Percentiles rank a stretch among this genome's conserved stretches.
Evolutionary conservation across 768 basidiomycete species (phyloP).

Genomic region (Clathrus columnatus): DNA sequence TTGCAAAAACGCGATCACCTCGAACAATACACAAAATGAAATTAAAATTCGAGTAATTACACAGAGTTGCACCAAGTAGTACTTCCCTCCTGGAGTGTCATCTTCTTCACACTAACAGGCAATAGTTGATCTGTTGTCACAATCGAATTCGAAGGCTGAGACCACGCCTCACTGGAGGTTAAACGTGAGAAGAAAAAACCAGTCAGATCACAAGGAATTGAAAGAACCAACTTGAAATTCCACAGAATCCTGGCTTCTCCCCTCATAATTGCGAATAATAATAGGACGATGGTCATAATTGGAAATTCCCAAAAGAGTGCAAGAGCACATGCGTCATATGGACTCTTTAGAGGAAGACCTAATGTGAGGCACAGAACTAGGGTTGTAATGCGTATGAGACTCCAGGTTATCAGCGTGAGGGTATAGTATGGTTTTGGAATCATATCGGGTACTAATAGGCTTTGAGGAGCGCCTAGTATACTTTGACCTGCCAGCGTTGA

Average conservation of each 20-base stretch:
- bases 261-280: not conserved
- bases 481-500: not conserved
- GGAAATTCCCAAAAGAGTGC: not conserved
- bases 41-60: too few species aligned
- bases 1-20: too few species aligned
- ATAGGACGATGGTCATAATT: not conserved
- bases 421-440: not conserved
- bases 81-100: too few species aligned
- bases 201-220: not conserved
- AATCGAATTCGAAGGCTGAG: too few species aligned
- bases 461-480: not conserved
- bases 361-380: not conserved
- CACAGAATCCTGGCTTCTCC: not conserved
- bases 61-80: too few species aligned
- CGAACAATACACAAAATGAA: too few species aligned
- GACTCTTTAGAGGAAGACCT: not conserved
- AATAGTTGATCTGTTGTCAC: too few species aligned
- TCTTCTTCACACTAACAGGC: too few species aligned
- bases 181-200: too few species aligned
- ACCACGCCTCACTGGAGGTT: too few species aligned
- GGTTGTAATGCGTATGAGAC: not conserved
- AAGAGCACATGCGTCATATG: not conserved
- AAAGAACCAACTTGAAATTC: not conserved
- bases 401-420: not conserved
- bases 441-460: not conserved